Conservation (phyloP, 192 early-diverging fungal species). For the Gryganskiella cystojenkinii region DNA sequence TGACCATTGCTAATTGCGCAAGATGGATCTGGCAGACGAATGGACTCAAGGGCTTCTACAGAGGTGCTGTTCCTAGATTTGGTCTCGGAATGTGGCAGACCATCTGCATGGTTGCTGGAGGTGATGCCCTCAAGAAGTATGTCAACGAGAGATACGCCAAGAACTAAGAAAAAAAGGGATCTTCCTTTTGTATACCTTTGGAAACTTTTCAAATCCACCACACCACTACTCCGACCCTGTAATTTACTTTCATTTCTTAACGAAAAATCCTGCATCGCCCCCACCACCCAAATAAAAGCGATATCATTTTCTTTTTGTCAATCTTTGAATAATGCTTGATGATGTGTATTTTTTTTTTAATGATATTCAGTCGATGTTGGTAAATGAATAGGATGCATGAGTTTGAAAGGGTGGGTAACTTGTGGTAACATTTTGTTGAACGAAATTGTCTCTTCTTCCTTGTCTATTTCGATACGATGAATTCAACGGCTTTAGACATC, state of each 20-base stretch:
- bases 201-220: neutral
- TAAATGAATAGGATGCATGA: neutral
- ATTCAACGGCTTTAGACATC: constrained; percentile 28
- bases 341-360: too few species aligned
- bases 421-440: too few species aligned
- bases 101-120: constrained; percentile 91
- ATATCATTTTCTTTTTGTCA: too few species aligned
- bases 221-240: too few species aligned
- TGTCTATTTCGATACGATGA: neutral
- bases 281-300: too few species aligned
- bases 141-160: constrained; percentile 46
- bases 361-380: neutral
- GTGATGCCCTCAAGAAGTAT: constrained; percentile 55
- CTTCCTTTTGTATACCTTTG: neutral
- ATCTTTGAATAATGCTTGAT: too few species aligned
- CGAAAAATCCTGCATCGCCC: neutral
- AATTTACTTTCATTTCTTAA: too few species aligned
- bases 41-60: constrained; percentile 93
- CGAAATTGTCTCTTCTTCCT: neutral
- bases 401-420: too few species aligned
- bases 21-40: constrained; percentile 93
- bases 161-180: neutral
- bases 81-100: constrained; percentile 84
- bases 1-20: constrained; percentile 87
- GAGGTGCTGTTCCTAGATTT: constrained; percentile 84